Percentiles rank a stretch among this genome's conserved stretches.
These are phyloP conservation scores for Ilyonectria sp. DNA, from an alignment of 2,329 filamentous ascomycete genomes.

Conservation along the genomic window DNA sequence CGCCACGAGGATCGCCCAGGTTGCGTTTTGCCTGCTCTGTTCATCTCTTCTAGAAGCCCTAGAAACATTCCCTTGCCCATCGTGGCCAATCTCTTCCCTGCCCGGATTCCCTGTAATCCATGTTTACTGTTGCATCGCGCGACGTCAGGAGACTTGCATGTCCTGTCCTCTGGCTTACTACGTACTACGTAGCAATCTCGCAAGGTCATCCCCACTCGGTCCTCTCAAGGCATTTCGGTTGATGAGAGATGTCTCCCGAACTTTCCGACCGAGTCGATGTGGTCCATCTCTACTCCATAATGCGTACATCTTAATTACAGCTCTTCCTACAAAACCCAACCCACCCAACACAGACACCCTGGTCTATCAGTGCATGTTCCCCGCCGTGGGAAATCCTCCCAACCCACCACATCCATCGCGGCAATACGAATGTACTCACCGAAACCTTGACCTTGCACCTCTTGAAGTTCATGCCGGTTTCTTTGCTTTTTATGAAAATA, in stretches of 20 bases:
- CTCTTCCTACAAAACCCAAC: not conserved
- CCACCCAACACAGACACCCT: not conserved
- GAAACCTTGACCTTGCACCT: not conserved
- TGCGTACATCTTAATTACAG: too few species aligned
- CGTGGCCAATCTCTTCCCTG: not conserved
- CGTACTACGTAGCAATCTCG: not conserved
- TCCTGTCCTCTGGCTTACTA: not conserved
- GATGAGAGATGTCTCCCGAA: not conserved
- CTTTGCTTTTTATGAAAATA: slow-evolving; percentile 21
- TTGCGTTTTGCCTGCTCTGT: not conserved
- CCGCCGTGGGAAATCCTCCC: not conserved
- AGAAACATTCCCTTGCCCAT: slow-evolving; percentile 3
- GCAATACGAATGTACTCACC: not conserved
- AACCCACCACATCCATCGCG: not conserved
- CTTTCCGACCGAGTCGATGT: not conserved
- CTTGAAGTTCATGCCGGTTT: slow-evolving; percentile 14
- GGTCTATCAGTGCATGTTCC: not conserved
- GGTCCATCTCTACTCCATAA: not conserved
- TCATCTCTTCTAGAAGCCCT: slow-evolving; percentile 6
- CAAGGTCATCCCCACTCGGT: not conserved
- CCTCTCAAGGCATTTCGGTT: not conserved
- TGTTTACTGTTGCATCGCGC: slow-evolving; percentile 9
- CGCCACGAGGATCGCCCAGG: slow-evolving; percentile 9
- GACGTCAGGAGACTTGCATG: slow-evolving; percentile 23
- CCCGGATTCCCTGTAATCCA: not conserved